These are phyloP conservation scores for Dendrobium chrysotoxum DNA, from an alignment of 106 monocot genomes.

Conservation along the genomic window DNA sequence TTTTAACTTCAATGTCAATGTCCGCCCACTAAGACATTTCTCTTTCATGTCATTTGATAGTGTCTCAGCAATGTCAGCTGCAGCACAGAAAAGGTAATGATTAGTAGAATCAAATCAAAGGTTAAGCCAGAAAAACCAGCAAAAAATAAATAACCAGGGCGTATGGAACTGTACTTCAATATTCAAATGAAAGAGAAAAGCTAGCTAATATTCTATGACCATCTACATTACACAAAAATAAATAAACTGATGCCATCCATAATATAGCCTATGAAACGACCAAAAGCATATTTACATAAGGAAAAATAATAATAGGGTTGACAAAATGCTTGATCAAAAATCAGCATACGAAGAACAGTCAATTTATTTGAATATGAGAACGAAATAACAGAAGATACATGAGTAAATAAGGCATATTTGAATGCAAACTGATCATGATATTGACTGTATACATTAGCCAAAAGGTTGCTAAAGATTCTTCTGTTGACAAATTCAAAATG, in stretches of 20 bases:
- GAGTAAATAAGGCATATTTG: not conserved
- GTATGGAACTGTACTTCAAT: not conserved
- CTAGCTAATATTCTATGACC: not conserved
- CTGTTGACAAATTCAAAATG: not conserved
- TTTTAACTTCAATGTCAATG: slow-evolving; percentile 90
- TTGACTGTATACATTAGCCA: not conserved
- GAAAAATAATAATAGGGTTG: not conserved
- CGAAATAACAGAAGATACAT: not conserved
- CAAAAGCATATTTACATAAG: not conserved
- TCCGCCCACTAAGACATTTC: slow-evolving; percentile 65
- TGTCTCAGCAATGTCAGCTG: slow-evolving; percentile 78
- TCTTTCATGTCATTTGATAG: slow-evolving; percentile 82
- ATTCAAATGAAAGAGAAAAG: not conserved
- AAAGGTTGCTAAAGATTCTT: not conserved
- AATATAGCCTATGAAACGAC: not conserved
- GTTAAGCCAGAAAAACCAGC: not conserved
- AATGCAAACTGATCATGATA: not conserved
- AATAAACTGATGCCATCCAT: not conserved
- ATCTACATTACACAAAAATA: not conserved
- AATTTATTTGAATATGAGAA: not conserved
- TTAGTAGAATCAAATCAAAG: not conserved
- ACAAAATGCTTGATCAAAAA: not conserved
- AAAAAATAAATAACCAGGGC: not conserved
- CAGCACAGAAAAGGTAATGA: slow-evolving; percentile 19
- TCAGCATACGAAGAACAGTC: not conserved